Evolutionary conservation across 495 filamentous ascomycete species (phyloP).

Genomic region (Evansstolkia leycettana): DNA sequence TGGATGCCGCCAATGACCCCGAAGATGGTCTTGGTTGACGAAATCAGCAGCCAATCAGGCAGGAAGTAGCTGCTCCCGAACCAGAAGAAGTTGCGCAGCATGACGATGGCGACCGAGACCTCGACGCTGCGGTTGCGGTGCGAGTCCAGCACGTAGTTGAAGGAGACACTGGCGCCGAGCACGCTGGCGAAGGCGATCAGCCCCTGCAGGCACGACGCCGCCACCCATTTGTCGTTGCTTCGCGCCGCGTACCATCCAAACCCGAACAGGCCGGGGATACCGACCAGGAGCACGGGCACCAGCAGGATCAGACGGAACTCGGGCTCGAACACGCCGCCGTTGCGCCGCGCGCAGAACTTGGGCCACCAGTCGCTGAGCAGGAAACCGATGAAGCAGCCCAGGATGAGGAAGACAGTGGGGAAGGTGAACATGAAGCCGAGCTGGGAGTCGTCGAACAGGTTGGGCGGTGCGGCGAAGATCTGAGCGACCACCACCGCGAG

Average conservation of each 20-base stretch:
- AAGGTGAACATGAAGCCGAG: conserved; percentile 31
- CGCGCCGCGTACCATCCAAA: background rate
- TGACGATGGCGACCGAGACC: conserved; percentile 43
- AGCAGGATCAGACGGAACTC: conserved; percentile 42
- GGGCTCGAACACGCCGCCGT: conserved; percentile 41
- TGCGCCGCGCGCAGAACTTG: conserved; percentile 30
- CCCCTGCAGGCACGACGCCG: conserved; percentile 37
- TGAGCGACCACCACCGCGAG: no score
- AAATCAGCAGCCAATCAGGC: conserved; percentile 33
- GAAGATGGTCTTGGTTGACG: conserved; percentile 36
- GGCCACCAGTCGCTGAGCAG: conserved; percentile 40
- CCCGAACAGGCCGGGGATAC: background rate
- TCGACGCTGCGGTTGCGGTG: conserved; percentile 39
- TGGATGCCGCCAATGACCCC: conserved; percentile 29
- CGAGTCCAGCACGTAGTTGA: conserved; percentile 40
- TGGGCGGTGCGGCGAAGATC: conserved; percentile 24
- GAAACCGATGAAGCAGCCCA: conserved; percentile 36
- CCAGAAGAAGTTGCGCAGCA: conserved; percentile 34
- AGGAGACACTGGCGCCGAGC: conserved; percentile 34
- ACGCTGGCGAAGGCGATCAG: conserved; percentile 32
- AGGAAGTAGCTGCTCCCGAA: conserved; percentile 43
- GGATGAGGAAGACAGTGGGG: conserved; percentile 34
- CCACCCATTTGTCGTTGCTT: conserved; percentile 29
- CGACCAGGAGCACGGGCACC: conserved; percentile 3
- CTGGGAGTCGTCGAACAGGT: conserved; percentile 23